Evolutionary conservation across 257 asterid species (phyloP).

Genomic region (Capsicum rhomboideum): DNA sequence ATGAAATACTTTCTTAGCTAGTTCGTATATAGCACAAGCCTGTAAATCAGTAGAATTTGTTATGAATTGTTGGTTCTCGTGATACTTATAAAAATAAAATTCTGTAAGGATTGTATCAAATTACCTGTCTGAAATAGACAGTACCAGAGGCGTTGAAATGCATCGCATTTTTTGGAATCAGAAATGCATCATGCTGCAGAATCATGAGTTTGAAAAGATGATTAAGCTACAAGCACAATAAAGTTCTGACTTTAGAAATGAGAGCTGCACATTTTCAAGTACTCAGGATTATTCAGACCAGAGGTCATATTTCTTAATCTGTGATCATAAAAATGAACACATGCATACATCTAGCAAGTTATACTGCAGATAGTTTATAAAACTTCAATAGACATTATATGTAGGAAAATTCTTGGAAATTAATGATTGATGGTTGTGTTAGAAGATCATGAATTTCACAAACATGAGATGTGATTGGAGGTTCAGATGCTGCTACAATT

Average conservation of each 20-base stretch:
- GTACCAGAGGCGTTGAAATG: constrained; percentile 71
- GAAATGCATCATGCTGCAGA: constrained; percentile 77
- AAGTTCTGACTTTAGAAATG: background rate
- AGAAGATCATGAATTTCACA: background rate
- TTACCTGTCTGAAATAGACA: constrained; percentile 67
- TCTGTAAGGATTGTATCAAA: background rate
- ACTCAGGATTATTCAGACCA: background rate
- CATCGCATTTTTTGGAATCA: constrained; percentile 89
- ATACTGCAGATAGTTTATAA: background rate
- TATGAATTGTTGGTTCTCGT: background rate
- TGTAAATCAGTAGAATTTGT: constrained; percentile 7
- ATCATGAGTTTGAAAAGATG: background rate
- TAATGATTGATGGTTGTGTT: background rate
- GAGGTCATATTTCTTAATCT: background rate
- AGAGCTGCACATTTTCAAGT: background rate
- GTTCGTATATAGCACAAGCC: constrained; percentile 77
- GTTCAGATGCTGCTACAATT: background rate
- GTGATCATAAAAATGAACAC: background rate
- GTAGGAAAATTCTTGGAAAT: background rate
- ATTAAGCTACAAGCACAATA: background rate
- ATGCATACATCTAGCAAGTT: background rate
- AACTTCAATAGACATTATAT: background rate
- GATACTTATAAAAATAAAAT: background rate
- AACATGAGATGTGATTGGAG: background rate
- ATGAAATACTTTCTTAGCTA: constrained; percentile 70